phyloP scores from a whole-genome alignment of 2,329 filamentous ascomycete genomes.

The Pleomassaria siparia region DNA sequence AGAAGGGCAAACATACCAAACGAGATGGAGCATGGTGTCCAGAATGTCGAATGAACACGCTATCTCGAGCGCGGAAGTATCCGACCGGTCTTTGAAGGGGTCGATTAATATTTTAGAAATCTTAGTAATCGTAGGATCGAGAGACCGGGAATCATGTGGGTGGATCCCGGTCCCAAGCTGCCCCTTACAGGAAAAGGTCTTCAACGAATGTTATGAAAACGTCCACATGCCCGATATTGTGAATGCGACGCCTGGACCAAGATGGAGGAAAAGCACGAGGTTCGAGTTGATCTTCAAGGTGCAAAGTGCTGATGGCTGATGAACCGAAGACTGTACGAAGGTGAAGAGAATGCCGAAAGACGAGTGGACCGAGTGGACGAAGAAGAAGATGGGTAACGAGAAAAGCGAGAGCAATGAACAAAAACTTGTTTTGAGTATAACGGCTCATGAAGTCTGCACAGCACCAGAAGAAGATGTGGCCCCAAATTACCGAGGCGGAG shows the following conservation, averaged over 20 bases:
- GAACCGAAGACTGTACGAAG: conserved; percentile 6
- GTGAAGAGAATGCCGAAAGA: conserved; percentile 6
- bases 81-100: too few species aligned
- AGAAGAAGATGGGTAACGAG: conserved; percentile 8
- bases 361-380: conserved; percentile 8
- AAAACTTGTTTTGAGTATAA: too few species aligned
- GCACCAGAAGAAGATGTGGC: too few species aligned
- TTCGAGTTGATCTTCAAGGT: conserved; percentile 12
- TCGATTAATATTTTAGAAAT: too few species aligned
- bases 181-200: conserved; percentile 5
- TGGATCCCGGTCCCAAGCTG: conserved; percentile 8
- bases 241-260: conserved; percentile 1
- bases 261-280: conserved; percentile 12
- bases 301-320: conserved; percentile 4
- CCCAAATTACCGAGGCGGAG: too few species aligned
- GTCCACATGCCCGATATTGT: conserved; percentile 13
- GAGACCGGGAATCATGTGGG: conserved; percentile 12
- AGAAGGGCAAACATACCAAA: too few species aligned
- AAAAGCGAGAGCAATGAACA: too few species aligned
- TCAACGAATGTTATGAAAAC: conserved; percentile 12
- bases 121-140: too few species aligned
- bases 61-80: too few species aligned
- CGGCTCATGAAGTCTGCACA: too few species aligned
- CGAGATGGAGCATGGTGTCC: too few species aligned
- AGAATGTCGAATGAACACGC: too few species aligned